Conservation (phyloP, 164 flowering plant genomes). For the Piper longum region DNA sequence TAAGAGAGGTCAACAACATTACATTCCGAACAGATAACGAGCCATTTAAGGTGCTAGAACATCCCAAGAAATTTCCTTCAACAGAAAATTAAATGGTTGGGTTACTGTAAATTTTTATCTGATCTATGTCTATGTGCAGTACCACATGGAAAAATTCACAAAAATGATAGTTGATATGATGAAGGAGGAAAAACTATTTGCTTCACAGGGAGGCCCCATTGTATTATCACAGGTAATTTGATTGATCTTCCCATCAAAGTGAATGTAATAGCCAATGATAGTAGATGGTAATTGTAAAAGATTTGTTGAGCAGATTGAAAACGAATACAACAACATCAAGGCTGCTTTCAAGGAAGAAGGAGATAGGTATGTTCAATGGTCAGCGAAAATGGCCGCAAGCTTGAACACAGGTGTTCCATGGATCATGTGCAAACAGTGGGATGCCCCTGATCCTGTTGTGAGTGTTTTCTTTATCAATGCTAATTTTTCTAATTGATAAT, state of each 20-base stretch:
- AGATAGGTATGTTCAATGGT: constrained; percentile 63
- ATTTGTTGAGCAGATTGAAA: constrained; percentile 51
- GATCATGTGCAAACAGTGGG: constrained; percentile 95
- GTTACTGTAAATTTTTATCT: no score
- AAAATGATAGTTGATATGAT: constrained; percentile 27
- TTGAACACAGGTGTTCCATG: constrained; percentile 67
- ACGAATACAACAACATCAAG: constrained; percentile 58
- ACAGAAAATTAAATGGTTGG: no score
- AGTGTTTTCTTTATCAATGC: not conserved
- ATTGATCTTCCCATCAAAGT: no score
- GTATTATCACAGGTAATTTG: constrained; percentile 29
- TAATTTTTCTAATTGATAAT: no score
- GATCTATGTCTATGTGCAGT: constrained; percentile 30
- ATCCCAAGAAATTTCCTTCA: no score
- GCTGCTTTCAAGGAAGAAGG: constrained; percentile 43
- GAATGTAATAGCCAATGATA: no score
- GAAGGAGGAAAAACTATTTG: constrained; percentile 35
- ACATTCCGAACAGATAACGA: constrained; percentile 26
- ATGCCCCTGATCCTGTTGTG: constrained; percentile 86
- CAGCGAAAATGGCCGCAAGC: constrained; percentile 52
- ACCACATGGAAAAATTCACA: constrained; percentile 30
- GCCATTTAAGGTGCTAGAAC: no score
- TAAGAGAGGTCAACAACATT: constrained; percentile 46
- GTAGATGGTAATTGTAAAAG: not conserved
- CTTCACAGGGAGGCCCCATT: constrained; percentile 56